These are phyloP conservation scores for Nitzschia inconspicua DNA, from an alignment of 108 stramenopile genomes.

Conservation along the genomic window DNA sequence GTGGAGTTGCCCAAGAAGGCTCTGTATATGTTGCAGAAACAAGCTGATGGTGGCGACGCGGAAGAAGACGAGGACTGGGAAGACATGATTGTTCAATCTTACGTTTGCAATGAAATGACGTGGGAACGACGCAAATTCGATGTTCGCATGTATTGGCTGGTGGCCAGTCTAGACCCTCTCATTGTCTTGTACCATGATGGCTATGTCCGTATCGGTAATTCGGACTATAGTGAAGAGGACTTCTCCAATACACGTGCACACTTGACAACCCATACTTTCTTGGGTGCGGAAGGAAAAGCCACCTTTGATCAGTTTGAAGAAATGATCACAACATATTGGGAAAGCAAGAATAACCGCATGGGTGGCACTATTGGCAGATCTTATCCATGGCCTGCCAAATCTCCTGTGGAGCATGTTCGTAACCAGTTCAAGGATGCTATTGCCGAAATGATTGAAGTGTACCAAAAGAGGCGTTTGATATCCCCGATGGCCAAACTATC, in stretches of 20 bases:
- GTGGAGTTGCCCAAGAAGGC: background rate
- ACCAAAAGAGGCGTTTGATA: background rate
- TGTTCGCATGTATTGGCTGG: conserved; percentile 15
- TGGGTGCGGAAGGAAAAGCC: background rate
- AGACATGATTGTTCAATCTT: conserved; percentile 20
- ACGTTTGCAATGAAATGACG: conserved; percentile 28
- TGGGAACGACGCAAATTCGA: conserved; percentile 22
- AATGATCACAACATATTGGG: background rate
- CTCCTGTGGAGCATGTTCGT: conserved; percentile 22
- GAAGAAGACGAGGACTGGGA: too few relatives aligned
- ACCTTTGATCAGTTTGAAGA: background rate
- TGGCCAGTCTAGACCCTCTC: conserved; percentile 23
- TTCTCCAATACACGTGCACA: conserved; percentile 14
- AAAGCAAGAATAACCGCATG: background rate
- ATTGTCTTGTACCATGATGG: conserved; percentile 35
- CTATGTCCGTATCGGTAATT: conserved; percentile 18
- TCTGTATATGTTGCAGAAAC: background rate
- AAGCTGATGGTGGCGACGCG: too few relatives aligned
- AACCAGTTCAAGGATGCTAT: conserved; percentile 26
- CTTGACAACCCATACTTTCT: conserved; percentile 11
- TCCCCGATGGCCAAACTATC: background rate
- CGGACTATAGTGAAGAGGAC: conserved; percentile 14
- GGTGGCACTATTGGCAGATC: too few relatives aligned
- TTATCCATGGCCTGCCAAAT: too few relatives aligned
- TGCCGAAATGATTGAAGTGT: conserved; percentile 1